Conservation (phyloP, 805 yeast species). For the Candida pseudofarinosa region DNA sequence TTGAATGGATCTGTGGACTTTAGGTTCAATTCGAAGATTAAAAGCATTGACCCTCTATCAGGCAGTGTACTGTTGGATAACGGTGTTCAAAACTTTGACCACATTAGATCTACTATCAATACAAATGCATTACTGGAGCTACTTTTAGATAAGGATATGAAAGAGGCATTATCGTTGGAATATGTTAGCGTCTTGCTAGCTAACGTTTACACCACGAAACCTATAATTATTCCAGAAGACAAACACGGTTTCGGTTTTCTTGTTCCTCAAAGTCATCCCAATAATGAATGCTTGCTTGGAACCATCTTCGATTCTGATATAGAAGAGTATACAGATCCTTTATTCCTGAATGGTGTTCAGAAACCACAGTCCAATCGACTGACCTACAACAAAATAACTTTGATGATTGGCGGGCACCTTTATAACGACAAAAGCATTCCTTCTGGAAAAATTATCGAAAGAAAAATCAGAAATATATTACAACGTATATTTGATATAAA, state of each 20-base stretch:
- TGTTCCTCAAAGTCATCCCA: conserved; percentile 55
- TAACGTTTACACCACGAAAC: conserved; percentile 52
- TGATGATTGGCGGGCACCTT: conserved; percentile 86
- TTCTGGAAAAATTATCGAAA: conserved; percentile 20
- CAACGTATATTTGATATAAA: conserved; percentile 20
- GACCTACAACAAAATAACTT: conserved; percentile 65
- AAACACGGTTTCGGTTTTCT: conserved; percentile 82
- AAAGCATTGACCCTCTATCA: conserved; percentile 14
- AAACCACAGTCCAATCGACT: not conserved
- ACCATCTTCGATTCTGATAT: conserved; percentile 88
- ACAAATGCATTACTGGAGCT: conserved; percentile 36
- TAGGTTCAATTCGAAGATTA: conserved; percentile 22
- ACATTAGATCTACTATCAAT: conserved; percentile 57
- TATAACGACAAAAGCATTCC: conserved; percentile 30
- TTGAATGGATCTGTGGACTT: conserved; percentile 44
- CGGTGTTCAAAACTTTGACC: conserved; percentile 38
- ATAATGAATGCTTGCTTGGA: conserved; percentile 65
- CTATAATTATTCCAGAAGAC: conserved; percentile 31
- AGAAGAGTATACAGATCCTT: conserved; percentile 30
- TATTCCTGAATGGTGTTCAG: conserved; percentile 1
- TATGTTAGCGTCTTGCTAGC: conserved; percentile 57
- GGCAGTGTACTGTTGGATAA: conserved; percentile 10
- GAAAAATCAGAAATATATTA: conserved; percentile 24
- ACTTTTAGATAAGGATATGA: conserved; percentile 18
- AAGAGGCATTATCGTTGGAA: conserved; percentile 19